A percentile compares a stretch with the other conserved stretches of the same genome.
Evolutionary conservation across 2,329 filamentous ascomycete genomes (phyloP).

Genomic region (Aspergillus tamarii): DNA sequence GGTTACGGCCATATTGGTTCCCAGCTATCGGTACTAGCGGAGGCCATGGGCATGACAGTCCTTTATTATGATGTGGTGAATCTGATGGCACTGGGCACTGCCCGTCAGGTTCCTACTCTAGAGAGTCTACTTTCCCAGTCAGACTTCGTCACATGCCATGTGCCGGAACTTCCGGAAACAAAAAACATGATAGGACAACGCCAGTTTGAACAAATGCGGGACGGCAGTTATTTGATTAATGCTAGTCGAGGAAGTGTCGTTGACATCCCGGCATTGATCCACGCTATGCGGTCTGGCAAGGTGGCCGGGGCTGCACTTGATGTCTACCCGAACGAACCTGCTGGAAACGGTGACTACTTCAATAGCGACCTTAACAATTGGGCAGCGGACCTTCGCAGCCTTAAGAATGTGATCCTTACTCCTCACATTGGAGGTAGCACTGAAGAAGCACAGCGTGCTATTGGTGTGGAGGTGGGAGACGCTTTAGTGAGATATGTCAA

Average conservation of each 20-base stretch:
- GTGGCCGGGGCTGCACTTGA: slow-evolving; percentile 94
- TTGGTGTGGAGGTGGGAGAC: slow-evolving; percentile 88
- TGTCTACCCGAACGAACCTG: slow-evolving; percentile 92
- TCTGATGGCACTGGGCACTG: slow-evolving; percentile 89
- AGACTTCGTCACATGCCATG: slow-evolving; percentile 93
- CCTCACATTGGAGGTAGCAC: slow-evolving; percentile 98
- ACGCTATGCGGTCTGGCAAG: slow-evolving; percentile 82
- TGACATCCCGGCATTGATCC: slow-evolving; percentile 88
- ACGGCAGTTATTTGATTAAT: slow-evolving; percentile 92
- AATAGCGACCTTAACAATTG: slow-evolving; percentile 79
- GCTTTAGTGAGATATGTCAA: slow-evolving; percentile 94
- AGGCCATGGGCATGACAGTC: slow-evolving; percentile 97
- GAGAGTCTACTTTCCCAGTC: slow-evolving; percentile 75
- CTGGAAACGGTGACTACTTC: slow-evolving; percentile 94
- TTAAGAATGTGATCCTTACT: slow-evolving; percentile 93
- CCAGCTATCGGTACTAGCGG: slow-evolving; percentile 90
- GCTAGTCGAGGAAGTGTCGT: slow-evolving; percentile 92
- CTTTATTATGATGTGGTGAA: slow-evolving; percentile 97
- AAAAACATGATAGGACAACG: slow-evolving; percentile 83
- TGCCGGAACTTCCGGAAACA: slow-evolving; percentile 90
- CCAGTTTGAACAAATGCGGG: slow-evolving; percentile 87
- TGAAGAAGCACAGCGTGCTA: slow-evolving; percentile 94
- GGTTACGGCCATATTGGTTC: slow-evolving; percentile 98
- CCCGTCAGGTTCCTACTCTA: slow-evolving; percentile 78
- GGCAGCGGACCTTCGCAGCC: slow-evolving; percentile 78